These are phyloP conservation scores for Acrasis kona DNA, from an alignment of 78 protist species.

Conservation along the genomic window DNA sequence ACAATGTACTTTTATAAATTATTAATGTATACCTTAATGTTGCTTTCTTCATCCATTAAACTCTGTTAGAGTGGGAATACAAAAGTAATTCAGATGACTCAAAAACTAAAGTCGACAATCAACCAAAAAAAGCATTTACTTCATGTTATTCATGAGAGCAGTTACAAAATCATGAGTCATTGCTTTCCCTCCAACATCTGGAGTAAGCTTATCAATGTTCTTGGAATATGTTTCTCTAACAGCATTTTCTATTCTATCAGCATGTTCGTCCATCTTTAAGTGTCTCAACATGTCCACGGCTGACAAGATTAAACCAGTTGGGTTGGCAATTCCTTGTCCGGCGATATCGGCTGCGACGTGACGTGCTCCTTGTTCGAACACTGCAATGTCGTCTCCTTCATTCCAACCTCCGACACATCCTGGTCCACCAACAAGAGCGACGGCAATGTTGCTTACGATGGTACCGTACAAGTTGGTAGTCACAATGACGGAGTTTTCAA, in stretches of 20 bases:
- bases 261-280: conserved; percentile 25
- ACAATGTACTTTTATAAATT: no score
- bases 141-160: not conserved
- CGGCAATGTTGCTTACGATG: conserved; percentile 61
- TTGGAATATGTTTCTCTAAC: not conserved
- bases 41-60: no score
- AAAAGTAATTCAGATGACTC: no score
- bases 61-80: no score
- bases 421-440: conserved; percentile 70
- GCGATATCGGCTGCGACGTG: conserved; percentile 71
- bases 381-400: conserved; percentile 51
- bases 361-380: conserved; percentile 62
- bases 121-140: no score
- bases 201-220: not conserved
- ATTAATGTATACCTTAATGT: no score
- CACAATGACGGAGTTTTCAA: conserved; percentile 57
- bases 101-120: no score
- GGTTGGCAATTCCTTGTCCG: conserved; percentile 61
- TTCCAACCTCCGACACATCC: conserved; percentile 61
- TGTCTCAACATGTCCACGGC: conserved; percentile 66
- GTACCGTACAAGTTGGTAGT: conserved; percentile 72
- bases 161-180: not conserved
- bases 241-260: not conserved
- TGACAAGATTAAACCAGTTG: conserved; percentile 55
- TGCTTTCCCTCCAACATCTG: conserved; percentile 5